Evolutionary conservation across 495 filamentous ascomycete species (phyloP), one percentile per base, ranked within the genome.

Genomic region (Aspergillus carlsbadensis): DNA sequence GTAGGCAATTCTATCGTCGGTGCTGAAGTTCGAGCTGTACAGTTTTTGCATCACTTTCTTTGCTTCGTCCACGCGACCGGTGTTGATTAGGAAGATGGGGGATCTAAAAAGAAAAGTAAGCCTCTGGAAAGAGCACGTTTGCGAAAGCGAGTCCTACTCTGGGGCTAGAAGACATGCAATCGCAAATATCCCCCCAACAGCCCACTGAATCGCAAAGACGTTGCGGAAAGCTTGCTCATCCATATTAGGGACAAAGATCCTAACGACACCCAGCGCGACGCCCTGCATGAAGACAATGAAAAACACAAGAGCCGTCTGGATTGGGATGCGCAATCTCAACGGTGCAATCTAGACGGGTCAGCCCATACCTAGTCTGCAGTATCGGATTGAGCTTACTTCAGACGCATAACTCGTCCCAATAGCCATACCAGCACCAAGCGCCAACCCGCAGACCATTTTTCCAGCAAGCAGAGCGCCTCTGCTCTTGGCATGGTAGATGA

Each of bases 211-310:
- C 0, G 40, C 51, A 41, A 54, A 44, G 11, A 54, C 51, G 10
- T 22, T 54, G 8, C 33, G 41, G 26, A 33, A 54, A 22, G 51
- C 51, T 17, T 35, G 41, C 26, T 33, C 26, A 10, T 45, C 29
- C 15, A 22, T 44, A 34, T 54, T 22, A 2, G 51, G 51, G 13
- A 54, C 39, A n/a, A 54, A 54, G 18, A 29, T 37, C 18, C 52
- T 45, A 2, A 54, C 52, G 2, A 54, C 37, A 0, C 41, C 52
- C 13, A 54, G 4, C 10, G 40, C 31, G 1, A 54, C 6, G 3
- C 29, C 52, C 18, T 54, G 52, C 52, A 46, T 54, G 33, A 37
- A 14, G 18, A 54, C 52, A 5, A 34, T 29, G 35, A 54, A 54
- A 11, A 54, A 13, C 13, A 54, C 52, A 2, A 54, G 29, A 10